Base-by-base conservation (phyloP, 2,329 filamentous ascomycete species). In the Blumeria hordei region DNA sequence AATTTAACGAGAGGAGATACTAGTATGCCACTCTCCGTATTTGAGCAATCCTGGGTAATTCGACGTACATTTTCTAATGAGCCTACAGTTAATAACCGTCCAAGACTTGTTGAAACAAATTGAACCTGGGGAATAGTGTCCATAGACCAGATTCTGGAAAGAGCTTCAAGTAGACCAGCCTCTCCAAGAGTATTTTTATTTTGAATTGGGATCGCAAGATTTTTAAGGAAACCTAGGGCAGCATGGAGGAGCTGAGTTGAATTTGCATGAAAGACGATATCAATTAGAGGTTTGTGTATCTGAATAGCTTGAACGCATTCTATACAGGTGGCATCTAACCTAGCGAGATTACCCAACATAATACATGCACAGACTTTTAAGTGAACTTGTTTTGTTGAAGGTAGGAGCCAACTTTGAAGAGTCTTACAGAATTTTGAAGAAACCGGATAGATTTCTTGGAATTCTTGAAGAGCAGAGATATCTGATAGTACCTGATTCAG, bases 191-290 rank as follows among this genome's bases (percentile, higher is more conserved):
- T 51, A 2, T 69, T 58, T 63, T 79, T 81, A 65, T 81, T 81
- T 32, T 64, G 62, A 0, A 66, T 56, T 0, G 77, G 75, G 53
- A 82, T 76, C 32, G 78, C 75, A 8, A 82, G 72, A 63, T 82
- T 82, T 64, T 80, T 81, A 57, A 81, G 71, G 61, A 80, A 80
- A 7, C 76, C 74, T 16, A 82, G 68, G 1, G 70, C 67, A 1
- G 76, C 71, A 61, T 81, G 77, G 0, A 78, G 68, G 14, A 78
- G 71, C 58, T 79, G 75, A 0, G 71, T 64, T 57, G 74, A 70
- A 7, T 55, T 63, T 0, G 67, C 61, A 32, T 72, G 64, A 8
- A 68, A 63, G 18, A 81, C 66, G 43, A 76, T 61, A 14, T 62
- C 55, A 50, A 72, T 62, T 1, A 81, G 67, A 0, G 72, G 70